A percentile compares a stretch with the other conserved stretches of the same genome.
Evolutionary conservation across 805 yeast species (phyloP).

Genomic region (Lipomyces anomalus): DNA sequence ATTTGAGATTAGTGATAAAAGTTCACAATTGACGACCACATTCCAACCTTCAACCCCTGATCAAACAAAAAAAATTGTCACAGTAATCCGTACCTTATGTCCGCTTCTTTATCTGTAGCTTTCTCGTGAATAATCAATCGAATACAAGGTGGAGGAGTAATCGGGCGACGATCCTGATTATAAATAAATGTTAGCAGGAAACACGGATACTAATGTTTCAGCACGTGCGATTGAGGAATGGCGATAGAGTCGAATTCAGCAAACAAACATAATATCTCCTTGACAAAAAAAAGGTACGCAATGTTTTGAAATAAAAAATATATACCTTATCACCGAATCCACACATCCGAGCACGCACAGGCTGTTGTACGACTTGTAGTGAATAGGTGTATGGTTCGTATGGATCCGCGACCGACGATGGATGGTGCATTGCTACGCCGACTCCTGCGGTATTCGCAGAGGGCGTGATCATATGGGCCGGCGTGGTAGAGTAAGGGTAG

Average conservation of each 20-base stretch:
- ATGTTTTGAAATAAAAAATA: conserved; percentile 6
- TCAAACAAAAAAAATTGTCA: not conserved
- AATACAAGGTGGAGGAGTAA: conserved; percentile 33
- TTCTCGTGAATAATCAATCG: conserved; percentile 25
- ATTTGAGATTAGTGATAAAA: conserved; percentile 1
- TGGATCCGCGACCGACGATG: conserved; percentile 9
- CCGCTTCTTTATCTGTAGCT: conserved; percentile 28
- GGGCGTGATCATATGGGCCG: not conserved
- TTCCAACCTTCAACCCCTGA: not conserved
- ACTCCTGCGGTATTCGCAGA: not conserved
- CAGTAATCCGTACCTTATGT: conserved; percentile 16
- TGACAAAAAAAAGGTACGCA: conserved; percentile 15
- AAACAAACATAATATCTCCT: not conserved
- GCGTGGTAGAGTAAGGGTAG: not conserved
- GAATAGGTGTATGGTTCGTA: conserved; percentile 23
- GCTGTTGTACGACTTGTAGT: conserved; percentile 39
- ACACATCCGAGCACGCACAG: conserved; percentile 44
- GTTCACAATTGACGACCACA: not conserved
- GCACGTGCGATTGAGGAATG: too few species aligned
- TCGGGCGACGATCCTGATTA: conserved; percentile 29
- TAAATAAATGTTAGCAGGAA: too few species aligned
- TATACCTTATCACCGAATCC: conserved; percentile 41
- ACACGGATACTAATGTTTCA: not conserved
- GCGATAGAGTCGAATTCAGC: too few species aligned
- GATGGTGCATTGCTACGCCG: not conserved